These are phyloP conservation scores for Hypholoma fasciculare DNA, from an alignment of 768 basidiomycete genomes.

Conservation along the genomic window DNA sequence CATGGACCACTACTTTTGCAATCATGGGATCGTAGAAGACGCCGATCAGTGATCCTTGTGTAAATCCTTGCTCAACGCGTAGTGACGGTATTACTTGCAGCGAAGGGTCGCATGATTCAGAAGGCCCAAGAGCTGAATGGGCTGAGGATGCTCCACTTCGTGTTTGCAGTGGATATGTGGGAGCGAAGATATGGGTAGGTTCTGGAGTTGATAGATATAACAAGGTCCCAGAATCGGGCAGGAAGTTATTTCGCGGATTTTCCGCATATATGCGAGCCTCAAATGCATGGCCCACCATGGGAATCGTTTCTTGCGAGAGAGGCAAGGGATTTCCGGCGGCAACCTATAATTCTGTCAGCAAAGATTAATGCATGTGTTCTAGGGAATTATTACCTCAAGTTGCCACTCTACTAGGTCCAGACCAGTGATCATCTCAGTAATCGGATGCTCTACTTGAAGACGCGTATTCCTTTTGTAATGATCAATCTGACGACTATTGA, in stretches of 20 bases:
- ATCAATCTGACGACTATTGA: no score
- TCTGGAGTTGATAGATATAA: slow-evolving; percentile 79
- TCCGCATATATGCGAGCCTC: slow-evolving; percentile 97
- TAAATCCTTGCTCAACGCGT: slow-evolving; percentile 90
- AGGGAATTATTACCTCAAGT: slow-evolving; percentile 54
- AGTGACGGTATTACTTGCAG: slow-evolving; percentile 55
- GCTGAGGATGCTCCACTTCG: slow-evolving; percentile 20
- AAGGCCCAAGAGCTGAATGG: slow-evolving; percentile 28
- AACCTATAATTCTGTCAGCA: slow-evolving; percentile 43
- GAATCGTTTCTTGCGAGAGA: slow-evolving; percentile 73
- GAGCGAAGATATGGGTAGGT: slow-evolving; percentile 71
- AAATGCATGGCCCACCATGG: slow-evolving; percentile 89
- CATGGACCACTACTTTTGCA: slow-evolving; percentile 89
- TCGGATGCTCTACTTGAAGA: slow-evolving; percentile 87
- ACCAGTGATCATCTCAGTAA: slow-evolving; percentile 94
- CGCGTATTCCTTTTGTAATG: slow-evolving; percentile 69
- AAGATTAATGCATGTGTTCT: not conserved
- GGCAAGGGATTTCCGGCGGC: slow-evolving; percentile 88
- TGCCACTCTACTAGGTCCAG: slow-evolving; percentile 97
- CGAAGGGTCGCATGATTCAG: slow-evolving; percentile 27
- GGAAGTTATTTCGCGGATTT: slow-evolving; percentile 89
- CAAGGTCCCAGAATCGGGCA: slow-evolving; percentile 86
- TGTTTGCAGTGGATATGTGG: slow-evolving; percentile 31
- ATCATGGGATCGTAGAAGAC: slow-evolving; percentile 94
- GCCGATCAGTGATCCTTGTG: slow-evolving; percentile 75